These are phyloP conservation scores for Cyberlindnera bimundalis DNA, from an alignment of 805 yeast genomes.

Conservation along the genomic window DNA sequence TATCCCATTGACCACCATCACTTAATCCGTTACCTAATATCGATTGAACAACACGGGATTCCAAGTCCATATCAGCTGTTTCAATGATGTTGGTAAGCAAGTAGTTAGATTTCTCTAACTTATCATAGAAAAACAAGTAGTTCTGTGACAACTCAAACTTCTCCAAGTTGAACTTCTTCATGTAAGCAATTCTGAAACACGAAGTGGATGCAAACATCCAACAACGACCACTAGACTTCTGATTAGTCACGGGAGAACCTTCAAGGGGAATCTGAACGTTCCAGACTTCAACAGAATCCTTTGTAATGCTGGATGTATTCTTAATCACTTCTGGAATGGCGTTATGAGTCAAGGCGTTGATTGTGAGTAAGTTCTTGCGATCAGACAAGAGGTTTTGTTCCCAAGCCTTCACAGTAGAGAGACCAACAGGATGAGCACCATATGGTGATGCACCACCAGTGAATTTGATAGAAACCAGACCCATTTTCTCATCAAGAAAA, in stretches of 20 bases:
- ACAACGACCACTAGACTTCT: constrained; percentile 72
- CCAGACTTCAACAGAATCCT: constrained; percentile 25
- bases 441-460: background rate
- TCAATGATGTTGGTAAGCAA: constrained; percentile 71
- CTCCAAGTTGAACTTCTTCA: constrained; percentile 57
- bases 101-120: constrained; percentile 76
- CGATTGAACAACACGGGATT: constrained; percentile 64
- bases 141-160: constrained; percentile 72
- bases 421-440: constrained; percentile 30
- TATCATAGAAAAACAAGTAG: constrained; percentile 76
- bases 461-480: background rate
- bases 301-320: constrained; percentile 9
- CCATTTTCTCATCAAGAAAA: constrained; percentile 8
- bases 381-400: constrained; percentile 41
- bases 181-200: constrained; percentile 59
- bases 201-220: constrained; percentile 86
- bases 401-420: constrained; percentile 40
- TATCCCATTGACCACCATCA: constrained; percentile 87
- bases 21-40: constrained; percentile 60
- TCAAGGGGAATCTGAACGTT: constrained; percentile 33
- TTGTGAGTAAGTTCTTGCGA: constrained; percentile 49
- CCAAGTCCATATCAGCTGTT: constrained; percentile 60
- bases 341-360: constrained; percentile 50
- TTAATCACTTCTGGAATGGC: constrained; percentile 17
- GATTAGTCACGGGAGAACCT: constrained; percentile 66